Evolutionary conservation across 2,329 filamentous ascomycete genomes (phyloP).

Genomic region (Coniella vitis): DNA sequence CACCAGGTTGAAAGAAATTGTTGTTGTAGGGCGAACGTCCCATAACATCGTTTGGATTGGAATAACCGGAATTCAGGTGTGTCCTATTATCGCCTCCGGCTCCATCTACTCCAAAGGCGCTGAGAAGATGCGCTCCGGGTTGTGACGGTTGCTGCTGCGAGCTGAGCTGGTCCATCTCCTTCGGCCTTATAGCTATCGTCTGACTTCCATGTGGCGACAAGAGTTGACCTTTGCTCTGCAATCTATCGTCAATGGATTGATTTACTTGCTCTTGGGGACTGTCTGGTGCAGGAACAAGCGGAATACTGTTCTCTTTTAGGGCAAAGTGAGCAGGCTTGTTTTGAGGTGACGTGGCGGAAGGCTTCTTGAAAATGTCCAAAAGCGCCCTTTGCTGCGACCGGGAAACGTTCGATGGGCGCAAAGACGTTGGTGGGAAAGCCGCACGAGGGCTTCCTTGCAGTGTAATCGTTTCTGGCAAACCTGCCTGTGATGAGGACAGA

Average conservation of each 20-base stretch:
- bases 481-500: not conserved
- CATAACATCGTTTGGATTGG: not conserved
- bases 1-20: conserved; percentile 10
- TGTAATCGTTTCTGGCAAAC: not conserved
- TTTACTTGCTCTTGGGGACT: conserved; percentile 18
- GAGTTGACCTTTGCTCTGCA: conserved; percentile 25
- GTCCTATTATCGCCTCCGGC: not conserved
- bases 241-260: conserved; percentile 24
- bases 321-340: not conserved
- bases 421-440: conserved; percentile 2
- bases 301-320: conserved; percentile 9
- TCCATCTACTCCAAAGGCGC: not conserved
- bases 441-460: conserved; percentile 3
- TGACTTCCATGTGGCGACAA: conserved; percentile 11
- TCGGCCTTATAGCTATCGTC: conserved; percentile 1
- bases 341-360: conserved; percentile 22
- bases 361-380: conserved; percentile 48
- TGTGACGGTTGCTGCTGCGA: not conserved
- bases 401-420: conserved; percentile 19
- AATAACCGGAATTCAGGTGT: not conserved
- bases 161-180: not conserved
- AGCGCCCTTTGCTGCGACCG: conserved; percentile 42
- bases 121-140: not conserved
- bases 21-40: conserved; percentile 4
- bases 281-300: conserved; percentile 1